Evolutionary conservation across 164 flowering plant genomes (phyloP), one percentile per base, ranked within the genome.

Genomic region (Hamamelis virginiana): DNA sequence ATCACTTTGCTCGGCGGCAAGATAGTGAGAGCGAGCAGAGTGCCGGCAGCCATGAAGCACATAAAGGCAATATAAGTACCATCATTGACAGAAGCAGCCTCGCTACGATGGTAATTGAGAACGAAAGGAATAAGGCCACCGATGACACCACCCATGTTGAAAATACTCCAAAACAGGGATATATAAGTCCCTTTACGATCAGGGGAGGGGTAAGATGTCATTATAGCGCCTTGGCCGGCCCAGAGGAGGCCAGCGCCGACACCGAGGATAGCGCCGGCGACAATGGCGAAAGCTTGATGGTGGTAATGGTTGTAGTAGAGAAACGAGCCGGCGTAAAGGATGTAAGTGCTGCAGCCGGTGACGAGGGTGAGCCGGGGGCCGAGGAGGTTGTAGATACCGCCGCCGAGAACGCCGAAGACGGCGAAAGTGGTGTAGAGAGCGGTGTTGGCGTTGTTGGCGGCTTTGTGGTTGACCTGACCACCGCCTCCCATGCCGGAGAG

Each of bases 401-500:
- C 98, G 25, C 97, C 97, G 9, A 89, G 81, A n/a, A 94, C 23
- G 9, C 96, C 97, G 73, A 86, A 88, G 66, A 94, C 57, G 69
- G 98, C 87, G 77, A 94, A 94, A 60, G 97, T 77, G 64, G 90
- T 81, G 90, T 92, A 94, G 51, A 94, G 89, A 64, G 97, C 95
- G 18, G 99, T 95, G 85, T 81, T 83, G 74, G 99, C 95, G 68
- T 95, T 92, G 86, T 95, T 85, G 51, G 93, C 82, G 23, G 94
- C 99, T 10, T 89, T 84, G 57, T 72, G 80, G 66, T 95, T 87
- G 13, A 92, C 87, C 68, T 92, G 99, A 9, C 99, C 99, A n/a
- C 96, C 96, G 9, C 94, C 99, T 10, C 98, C 99, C 98, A 92
- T 87, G 70, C 99, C 97, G 16, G 86, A 80, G 28, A 92, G 86